Evolutionary conservation across 192 early-diverging fungal species (phyloP).

Genomic region (Rhizophlyctis rosea): DNA sequence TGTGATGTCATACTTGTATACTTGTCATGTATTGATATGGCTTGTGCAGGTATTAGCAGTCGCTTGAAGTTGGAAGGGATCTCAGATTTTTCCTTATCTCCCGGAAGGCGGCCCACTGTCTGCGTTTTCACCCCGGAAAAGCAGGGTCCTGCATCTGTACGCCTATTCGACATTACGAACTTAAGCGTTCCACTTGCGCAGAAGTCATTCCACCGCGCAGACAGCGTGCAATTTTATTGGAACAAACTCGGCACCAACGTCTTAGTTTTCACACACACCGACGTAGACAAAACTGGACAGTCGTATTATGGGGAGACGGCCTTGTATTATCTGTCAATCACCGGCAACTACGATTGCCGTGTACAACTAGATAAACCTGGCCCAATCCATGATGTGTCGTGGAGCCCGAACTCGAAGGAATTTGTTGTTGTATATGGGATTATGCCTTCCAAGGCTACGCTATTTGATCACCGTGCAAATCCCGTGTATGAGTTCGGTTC

Average conservation of each 20-base stretch:
- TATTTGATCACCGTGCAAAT: slow-evolving; percentile 89
- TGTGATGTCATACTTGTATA: neutral
- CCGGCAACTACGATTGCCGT: slow-evolving; percentile 89
- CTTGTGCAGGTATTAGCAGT: slow-evolving; percentile 10
- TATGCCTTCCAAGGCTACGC: slow-evolving; percentile 89
- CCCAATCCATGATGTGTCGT: slow-evolving; percentile 93
- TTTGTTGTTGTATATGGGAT: slow-evolving; percentile 92
- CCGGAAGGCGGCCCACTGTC: slow-evolving; percentile 76
- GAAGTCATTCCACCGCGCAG: slow-evolving; percentile 96
- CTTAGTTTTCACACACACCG: slow-evolving; percentile 89
- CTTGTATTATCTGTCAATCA: slow-evolving; percentile 85
- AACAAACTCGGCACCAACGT: slow-evolving; percentile 76
- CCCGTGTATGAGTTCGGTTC: slow-evolving; percentile 80
- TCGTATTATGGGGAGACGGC: slow-evolving; percentile 98
- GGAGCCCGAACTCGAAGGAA: slow-evolving; percentile 95
- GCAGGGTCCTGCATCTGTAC: slow-evolving; percentile 75
- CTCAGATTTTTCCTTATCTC: slow-evolving; percentile 81
- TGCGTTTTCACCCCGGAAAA: slow-evolving; percentile 88
- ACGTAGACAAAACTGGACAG: slow-evolving; percentile 91
- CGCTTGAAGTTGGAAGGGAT: slow-evolving; percentile 82
- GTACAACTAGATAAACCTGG: slow-evolving; percentile 79
- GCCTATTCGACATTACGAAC: slow-evolving; percentile 78
- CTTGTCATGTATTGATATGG: neutral
- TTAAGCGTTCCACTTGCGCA: slow-evolving; percentile 69
- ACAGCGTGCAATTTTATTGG: slow-evolving; percentile 91